phyloP scores from a whole-genome alignment of 208 protist genomes.

The Porcisia deanei region DNA sequence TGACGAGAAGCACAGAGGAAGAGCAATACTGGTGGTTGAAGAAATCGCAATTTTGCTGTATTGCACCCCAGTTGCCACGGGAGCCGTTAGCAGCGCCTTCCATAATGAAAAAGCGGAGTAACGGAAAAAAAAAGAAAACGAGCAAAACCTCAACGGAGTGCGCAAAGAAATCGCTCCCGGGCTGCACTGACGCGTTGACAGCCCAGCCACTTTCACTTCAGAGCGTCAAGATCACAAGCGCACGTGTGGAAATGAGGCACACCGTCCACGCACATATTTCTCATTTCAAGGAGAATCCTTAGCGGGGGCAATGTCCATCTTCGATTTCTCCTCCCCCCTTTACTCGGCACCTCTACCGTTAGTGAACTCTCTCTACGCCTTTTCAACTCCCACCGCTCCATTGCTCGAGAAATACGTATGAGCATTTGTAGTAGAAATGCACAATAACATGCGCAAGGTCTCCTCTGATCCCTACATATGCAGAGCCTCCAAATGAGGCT shows the following conservation, averaged over 20 bases:
- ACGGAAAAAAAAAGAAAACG: neutral
- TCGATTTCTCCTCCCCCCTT: too few species aligned
- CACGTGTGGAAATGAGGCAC: neutral
- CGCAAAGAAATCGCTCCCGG: neutral
- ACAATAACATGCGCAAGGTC: neutral
- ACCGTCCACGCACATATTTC: neutral
- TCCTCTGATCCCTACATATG: neutral
- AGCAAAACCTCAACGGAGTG: neutral
- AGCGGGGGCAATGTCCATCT: neutral
- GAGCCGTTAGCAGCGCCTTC: too few species aligned
- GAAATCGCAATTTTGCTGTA: neutral
- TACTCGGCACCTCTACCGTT: neutral
- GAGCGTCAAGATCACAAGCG: neutral
- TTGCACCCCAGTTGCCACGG: neutral
- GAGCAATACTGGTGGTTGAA: neutral
- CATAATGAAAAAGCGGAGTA: neutral
- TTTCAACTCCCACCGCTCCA: neutral
- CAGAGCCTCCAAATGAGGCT: neutral
- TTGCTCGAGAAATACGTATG: neutral
- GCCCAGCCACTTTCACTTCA: neutral
- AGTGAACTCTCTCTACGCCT: neutral
- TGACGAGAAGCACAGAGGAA: neutral
- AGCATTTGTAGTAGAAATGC: neutral
- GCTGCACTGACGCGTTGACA: neutral
- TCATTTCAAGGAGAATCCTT: neutral